Evolutionary conservation across 1,139 yeast genomes (phyloP).

Genomic region (Hansenula lynferdii): DNA sequence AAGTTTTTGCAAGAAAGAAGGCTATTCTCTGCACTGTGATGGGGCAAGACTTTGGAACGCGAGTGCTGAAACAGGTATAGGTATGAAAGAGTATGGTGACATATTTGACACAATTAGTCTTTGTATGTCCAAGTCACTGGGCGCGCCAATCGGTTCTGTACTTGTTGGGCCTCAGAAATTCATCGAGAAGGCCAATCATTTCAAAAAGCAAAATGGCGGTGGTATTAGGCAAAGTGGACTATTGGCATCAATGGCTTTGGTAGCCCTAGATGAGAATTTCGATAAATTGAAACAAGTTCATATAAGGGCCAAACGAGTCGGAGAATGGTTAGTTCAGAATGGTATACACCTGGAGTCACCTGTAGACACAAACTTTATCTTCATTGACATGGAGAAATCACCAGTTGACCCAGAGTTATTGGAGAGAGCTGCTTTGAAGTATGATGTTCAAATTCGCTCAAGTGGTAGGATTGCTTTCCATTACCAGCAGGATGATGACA

Average conservation of each 20-base stretch:
- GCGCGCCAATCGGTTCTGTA: conserved; percentile 83
- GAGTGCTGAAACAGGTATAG: conserved; percentile 56
- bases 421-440: conserved; percentile 41
- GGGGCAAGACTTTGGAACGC: conserved; percentile 92
- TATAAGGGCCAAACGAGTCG: conserved; percentile 51
- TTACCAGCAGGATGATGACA: conserved; percentile 63
- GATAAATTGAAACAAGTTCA: conserved; percentile 50
- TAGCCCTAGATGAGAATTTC: conserved; percentile 65
- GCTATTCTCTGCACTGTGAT: conserved; percentile 63
- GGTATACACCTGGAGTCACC: conserved; percentile 55
- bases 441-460: conserved; percentile 46
- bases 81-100: conserved; percentile 57
- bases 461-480: conserved; percentile 70
- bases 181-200: conserved; percentile 67
- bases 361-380: conserved; percentile 71
- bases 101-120: conserved; percentile 73
- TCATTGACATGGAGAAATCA: conserved; percentile 50
- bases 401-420: conserved; percentile 47
- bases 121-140: conserved; percentile 74
- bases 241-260: conserved; percentile 62
- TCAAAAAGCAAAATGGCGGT: conserved; percentile 81
- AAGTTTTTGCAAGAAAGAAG: conserved; percentile 49
- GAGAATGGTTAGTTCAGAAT: conserved; percentile 37
- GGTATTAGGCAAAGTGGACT: conserved; percentile 80
- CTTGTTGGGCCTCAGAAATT: conserved; percentile 53